Evolutionary conservation across 2,329 filamentous ascomycete species (phyloP).

Genomic region (Venturia pyrina): DNA sequence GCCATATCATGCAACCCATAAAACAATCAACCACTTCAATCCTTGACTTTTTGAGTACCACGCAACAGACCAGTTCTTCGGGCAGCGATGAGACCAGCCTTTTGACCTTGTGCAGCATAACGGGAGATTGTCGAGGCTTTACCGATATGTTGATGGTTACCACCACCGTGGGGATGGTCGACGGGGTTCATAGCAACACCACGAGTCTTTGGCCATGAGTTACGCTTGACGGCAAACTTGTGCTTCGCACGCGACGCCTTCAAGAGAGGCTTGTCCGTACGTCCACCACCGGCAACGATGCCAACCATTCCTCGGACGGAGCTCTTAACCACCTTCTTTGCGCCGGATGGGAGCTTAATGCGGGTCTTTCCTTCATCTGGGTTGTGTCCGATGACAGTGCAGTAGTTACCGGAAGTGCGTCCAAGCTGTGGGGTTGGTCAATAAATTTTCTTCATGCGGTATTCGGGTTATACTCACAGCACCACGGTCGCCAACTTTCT

Average conservation of each 20-base stretch:
- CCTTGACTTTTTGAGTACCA: slow-evolving; percentile 99
- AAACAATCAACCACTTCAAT: slow-evolving; percentile 32
- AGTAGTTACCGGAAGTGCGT: slow-evolving; percentile 98
- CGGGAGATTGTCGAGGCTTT: slow-evolving; percentile 99
- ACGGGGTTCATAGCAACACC: slow-evolving; percentile 99
- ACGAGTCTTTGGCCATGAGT: slow-evolving; percentile 99
- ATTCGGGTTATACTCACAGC: slow-evolving; percentile 28
- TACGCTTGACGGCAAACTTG: slow-evolving; percentile 99
- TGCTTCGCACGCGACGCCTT: slow-evolving; percentile 99
- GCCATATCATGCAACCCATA: slow-evolving; percentile 7
- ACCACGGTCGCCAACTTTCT: slow-evolving; percentile 96
- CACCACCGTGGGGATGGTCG: slow-evolving; percentile 70
- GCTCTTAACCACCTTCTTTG: slow-evolving; percentile 98
- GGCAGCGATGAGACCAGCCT: slow-evolving; percentile 99
- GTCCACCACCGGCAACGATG: slow-evolving; percentile 97
- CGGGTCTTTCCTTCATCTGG: slow-evolving; percentile 78
- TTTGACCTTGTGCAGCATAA: slow-evolving; percentile 97
- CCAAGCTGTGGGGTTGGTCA: slow-evolving; percentile 45
- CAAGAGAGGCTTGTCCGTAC: slow-evolving; percentile 98
- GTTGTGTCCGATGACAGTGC: slow-evolving; percentile 97
- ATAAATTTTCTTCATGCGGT: background rate
- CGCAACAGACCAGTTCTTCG: slow-evolving; percentile 98
- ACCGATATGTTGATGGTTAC: slow-evolving; percentile 99
- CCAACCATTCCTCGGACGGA: slow-evolving; percentile 95
- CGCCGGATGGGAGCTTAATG: slow-evolving; percentile 96